Percentiles rank a stretch among this genome's conserved stretches.
Conservation (phyloP, 345 rosid genomes). For the Raphanus raphanistrum region DNA sequence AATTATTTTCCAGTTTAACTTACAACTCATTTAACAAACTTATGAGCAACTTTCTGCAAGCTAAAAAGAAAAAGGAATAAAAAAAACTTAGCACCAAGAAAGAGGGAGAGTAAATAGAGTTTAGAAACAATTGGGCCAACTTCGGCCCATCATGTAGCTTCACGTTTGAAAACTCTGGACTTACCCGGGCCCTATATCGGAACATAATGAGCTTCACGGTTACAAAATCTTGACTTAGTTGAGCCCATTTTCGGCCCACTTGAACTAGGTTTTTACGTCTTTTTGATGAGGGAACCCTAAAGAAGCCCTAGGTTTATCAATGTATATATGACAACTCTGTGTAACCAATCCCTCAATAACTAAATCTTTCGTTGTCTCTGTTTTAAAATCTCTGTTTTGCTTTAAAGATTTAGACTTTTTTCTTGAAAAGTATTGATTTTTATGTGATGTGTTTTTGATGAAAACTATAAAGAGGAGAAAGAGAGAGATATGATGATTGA, state of each 20-base stretch:
- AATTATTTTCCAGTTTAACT: neutral
- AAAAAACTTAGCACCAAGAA: neutral
- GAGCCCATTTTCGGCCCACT: neutral
- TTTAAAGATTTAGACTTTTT: neutral
- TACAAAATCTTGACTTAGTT: neutral
- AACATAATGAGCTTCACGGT: no score
- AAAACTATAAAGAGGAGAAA: neutral
- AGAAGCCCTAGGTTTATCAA: constrained; percentile 12
- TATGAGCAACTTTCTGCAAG: neutral
- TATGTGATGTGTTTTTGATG: neutral
- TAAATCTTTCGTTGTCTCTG: no score
- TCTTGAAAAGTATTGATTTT: neutral
- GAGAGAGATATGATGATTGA: neutral
- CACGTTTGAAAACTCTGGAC: neutral
- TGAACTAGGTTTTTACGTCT: neutral
- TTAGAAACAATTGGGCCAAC: neutral
- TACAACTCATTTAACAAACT: neutral
- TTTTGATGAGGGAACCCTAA: neutral
- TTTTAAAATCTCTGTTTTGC: neutral
- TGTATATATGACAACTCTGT: neutral
- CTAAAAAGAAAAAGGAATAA: neutral
- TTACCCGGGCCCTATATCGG: no score
- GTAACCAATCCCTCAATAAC: no score
- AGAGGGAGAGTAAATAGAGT: neutral
- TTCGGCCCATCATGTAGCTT: neutral